A percentile compares a stretch with the other conserved stretches of the same genome.
phyloP scores from a whole-genome alignment of 768 basidiomycete species.

The Lactarius vividus region DNA sequence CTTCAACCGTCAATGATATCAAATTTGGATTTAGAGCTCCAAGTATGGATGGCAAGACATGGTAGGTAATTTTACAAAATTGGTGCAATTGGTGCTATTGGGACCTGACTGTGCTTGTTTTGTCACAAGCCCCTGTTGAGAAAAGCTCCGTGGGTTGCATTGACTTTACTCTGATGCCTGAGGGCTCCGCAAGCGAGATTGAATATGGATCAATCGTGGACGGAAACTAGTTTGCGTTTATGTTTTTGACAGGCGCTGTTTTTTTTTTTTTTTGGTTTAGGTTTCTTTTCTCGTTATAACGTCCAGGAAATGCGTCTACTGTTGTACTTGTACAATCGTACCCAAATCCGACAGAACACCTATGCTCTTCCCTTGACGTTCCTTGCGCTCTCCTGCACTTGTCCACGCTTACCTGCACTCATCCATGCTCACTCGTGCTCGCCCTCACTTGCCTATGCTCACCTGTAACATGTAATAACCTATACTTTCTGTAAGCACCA shows the following conservation, averaged over 20 bases:
- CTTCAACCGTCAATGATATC: not conserved
- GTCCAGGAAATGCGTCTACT: not conserved
- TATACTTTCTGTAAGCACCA: no score
- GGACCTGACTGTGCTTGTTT: not conserved
- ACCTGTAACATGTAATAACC: no score
- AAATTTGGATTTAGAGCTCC: not conserved
- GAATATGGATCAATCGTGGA: not conserved
- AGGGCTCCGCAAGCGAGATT: not conserved
- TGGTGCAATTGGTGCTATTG: not conserved
- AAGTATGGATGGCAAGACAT: not conserved
- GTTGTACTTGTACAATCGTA: not conserved
- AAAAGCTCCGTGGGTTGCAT: constrained; percentile 16
- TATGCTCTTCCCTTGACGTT: no score
- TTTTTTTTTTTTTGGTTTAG: not conserved
- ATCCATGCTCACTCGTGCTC: no score
- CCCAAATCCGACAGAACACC: no score
- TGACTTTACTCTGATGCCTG: constrained; percentile 24
- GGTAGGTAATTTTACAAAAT: not conserved
- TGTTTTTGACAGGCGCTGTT: not conserved
- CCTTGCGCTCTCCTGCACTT: no score
- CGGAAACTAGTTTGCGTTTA: not conserved
- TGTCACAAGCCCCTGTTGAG: not conserved
- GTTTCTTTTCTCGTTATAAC: not conserved
- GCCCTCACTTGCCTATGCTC: no score
- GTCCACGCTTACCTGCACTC: no score